Evolutionary conservation across 495 filamentous ascomycete species (phyloP).

Genomic region (Parachaetomium inaequale): DNA sequence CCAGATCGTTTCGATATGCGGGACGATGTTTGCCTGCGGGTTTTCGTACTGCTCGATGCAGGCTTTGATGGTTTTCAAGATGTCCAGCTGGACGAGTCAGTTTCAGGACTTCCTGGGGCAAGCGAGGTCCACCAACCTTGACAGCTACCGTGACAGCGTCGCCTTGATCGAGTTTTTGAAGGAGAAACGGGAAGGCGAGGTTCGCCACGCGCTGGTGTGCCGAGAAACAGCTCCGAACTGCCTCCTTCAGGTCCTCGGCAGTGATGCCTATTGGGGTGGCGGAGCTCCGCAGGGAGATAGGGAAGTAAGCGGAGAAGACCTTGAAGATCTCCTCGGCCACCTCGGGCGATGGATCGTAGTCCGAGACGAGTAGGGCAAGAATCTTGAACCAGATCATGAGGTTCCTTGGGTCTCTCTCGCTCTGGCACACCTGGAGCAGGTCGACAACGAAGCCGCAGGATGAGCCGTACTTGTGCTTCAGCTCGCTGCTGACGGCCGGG

Average conservation of each 20-base stretch:
- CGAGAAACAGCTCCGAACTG: slow-evolving; percentile 46
- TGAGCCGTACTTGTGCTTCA: slow-evolving; percentile 39
- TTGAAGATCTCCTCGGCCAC: slow-evolving; percentile 45
- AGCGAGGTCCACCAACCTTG: slow-evolving; percentile 31
- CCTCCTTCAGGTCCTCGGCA: slow-evolving; percentile 46
- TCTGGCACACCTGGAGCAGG: slow-evolving; percentile 42
- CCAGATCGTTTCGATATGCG: slow-evolving; percentile 48
- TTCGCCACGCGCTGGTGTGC: slow-evolving; percentile 40
- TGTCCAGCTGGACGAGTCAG: slow-evolving; percentile 38
- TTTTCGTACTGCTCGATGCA: slow-evolving; percentile 44
- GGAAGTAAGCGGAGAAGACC: slow-evolving; percentile 51
- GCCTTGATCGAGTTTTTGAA: slow-evolving; percentile 50
- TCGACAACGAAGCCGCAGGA: slow-evolving; percentile 39
- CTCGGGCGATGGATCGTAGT: slow-evolving; percentile 41
- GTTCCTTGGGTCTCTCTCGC: slow-evolving; percentile 49
- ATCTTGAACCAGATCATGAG: slow-evolving; percentile 49
- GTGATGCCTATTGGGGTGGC: slow-evolving; percentile 43
- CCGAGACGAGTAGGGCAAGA: slow-evolving; percentile 36
- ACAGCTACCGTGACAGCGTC: slow-evolving; percentile 49
- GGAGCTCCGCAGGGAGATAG: slow-evolving; percentile 47
- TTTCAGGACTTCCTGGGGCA: too few relatives aligned
- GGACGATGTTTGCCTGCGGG: slow-evolving; percentile 38
- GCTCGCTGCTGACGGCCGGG: slow-evolving; percentile 36
- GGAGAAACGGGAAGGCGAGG: slow-evolving; percentile 43
- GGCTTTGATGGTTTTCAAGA: slow-evolving; percentile 46